Base-by-base conservation (phyloP, 176 grass and related monocot species). In the Aegilops bicornis region DNA sequence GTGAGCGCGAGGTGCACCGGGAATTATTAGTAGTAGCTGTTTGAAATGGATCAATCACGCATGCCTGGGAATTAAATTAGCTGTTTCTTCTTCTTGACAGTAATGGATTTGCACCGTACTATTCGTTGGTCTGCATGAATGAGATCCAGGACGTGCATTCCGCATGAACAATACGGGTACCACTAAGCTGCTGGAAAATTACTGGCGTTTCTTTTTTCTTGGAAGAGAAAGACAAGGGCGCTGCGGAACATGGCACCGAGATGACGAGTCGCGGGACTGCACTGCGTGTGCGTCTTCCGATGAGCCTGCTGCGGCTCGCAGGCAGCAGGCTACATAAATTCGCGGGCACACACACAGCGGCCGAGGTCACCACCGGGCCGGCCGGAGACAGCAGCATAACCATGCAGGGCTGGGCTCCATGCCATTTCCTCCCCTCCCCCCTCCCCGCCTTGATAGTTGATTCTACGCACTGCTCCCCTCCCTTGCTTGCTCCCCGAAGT, bases 361-460 rank as follows among this genome's bases (percentile, higher is more conserved):
- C 39, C 30, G 82, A 56, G 23, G 24, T 20, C 27, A 84, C 29
- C 59, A 66, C 54, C 63, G 76, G 67, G 68, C 77, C 12, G 67
- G 68, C 77, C 12, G 43, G 43, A 76, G 43, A 3, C 67, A 69
- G 27, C 56, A 11, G 60, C n/a, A 9, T 33, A 67, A 68, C 64
- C 64, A 10, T 22, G 35, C 33, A 70, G 17, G 75, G 15, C 19
- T 19, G 65, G 56, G 79, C 65, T 78, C 79, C 80, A 31, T 58
- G 56, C 32, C 80, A 79, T 83, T 75, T 75, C 82, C 77, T 32
- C 84, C 82, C 54, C 73, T 82, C 15, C 15, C 48, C 48, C 47
- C 47, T 48, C 47, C 48, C 15, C 48, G 4, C 19, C 60, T 82
- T 42, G 54, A 77, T 79, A 73, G 39, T 10, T 42, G 37, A 39